These are phyloP conservation scores for Ascobolus immersus DNA, from an alignment of 495 filamentous ascomycete species.

Conservation along the genomic window DNA sequence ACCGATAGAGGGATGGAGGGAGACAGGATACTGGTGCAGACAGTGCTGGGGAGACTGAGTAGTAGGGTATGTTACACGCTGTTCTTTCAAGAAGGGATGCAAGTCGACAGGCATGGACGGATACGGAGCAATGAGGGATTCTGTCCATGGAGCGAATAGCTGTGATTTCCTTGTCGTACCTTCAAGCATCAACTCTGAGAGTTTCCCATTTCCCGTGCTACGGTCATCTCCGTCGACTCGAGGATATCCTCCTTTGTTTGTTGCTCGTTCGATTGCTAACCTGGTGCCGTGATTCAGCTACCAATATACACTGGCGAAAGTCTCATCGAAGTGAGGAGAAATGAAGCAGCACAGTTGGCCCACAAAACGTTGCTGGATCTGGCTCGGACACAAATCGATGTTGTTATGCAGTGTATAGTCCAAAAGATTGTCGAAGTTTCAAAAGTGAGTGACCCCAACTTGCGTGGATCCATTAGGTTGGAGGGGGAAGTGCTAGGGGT, in stretches of 20 bases:
- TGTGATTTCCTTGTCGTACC: conserved; percentile 1
- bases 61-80: conserved; percentile 26
- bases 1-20: no score
- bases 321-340: conserved; percentile 28
- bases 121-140: conserved; percentile 1
- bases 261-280: conserved; percentile 1
- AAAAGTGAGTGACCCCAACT: conserved; percentile 14
- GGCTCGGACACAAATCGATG: conserved; percentile 26
- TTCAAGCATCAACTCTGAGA: background rate
- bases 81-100: background rate
- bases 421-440: conserved; percentile 15
- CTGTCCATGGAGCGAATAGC: no score
- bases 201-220: conserved; percentile 7
- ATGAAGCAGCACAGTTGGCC: conserved; percentile 34
- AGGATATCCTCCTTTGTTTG: background rate
- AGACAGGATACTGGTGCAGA: conserved; percentile 35
- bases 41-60: conserved; percentile 36
- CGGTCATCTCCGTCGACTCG: conserved; percentile 1
- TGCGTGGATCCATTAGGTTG: no score
- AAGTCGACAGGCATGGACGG: background rate
- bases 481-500: background rate
- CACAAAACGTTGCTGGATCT: conserved; percentile 34
- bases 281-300: conserved; percentile 22
- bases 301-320: conserved; percentile 34
- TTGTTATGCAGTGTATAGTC: conserved; percentile 31